Base-by-base conservation (phyloP, 2,329 filamentous ascomycete genomes). In the Hymenoscyphus salicellus region DNA sequence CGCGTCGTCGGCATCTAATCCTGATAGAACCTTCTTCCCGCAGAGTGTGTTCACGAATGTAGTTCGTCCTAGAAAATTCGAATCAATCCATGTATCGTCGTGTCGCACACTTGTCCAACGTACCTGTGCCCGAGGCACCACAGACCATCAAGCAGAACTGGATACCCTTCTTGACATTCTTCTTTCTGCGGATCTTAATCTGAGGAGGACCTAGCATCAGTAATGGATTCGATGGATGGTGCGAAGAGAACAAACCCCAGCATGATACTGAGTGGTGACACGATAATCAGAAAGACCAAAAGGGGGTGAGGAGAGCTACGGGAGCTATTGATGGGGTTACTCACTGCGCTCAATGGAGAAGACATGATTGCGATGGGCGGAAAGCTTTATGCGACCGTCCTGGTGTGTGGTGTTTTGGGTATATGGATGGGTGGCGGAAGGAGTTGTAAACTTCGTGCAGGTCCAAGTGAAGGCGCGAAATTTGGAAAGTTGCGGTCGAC, bases 121-220 rank as follows among this genome's bases (percentile, higher is more conserved):
- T 88, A 97, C 93, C 95, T 81, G 95, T 98, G 80, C 95, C 95
- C 74, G 94, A 98, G 78, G 95, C 95, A 84, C 95, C 95, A 79
- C 95, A 98, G 77, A 99, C 95, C 95, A 99, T 99, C 87, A 99
- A 82, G 81, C 93, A 98, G 85, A 99, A 99, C 86, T 99, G 95
- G 78, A 99, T 98, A 78, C 95, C 95, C 72, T 76, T 76, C 70
- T 76, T 76, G 83, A 99, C 94, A 87, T 99, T 98, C 91, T 99
- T 99, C 94, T 99, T 99, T 82, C 92, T 90, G 83, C 95, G 93
- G 79, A 97, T 93, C 91, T 97, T 95, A 81, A 96, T 92, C 88
- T 92, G 79, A 68, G 74, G 70, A 72, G 72, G 56, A 64, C 41
- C 56, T 65, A 63, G 58, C 57, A 65, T 74, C 65, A 73, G 74